Evolutionary conservation across 805 yeast genomes (phyloP).

Genomic region (Ogataea pignaliae): DNA sequence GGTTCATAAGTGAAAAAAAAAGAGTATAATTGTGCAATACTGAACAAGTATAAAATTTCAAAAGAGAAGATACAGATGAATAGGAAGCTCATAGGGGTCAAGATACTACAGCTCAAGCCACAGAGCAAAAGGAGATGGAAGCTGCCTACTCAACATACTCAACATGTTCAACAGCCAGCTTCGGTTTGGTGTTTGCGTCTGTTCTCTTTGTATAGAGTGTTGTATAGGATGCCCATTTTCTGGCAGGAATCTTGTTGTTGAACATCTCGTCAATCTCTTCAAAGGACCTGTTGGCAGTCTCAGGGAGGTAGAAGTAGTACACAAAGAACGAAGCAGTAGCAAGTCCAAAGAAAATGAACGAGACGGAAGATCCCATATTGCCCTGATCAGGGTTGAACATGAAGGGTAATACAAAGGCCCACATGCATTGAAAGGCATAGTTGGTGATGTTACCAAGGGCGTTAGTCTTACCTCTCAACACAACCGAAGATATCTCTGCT

Average conservation of each 20-base stretch:
- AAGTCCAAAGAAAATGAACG: constrained; percentile 41
- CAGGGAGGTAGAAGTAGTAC: constrained; percentile 53
- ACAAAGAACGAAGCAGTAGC: constrained; percentile 32
- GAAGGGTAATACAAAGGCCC: constrained; percentile 40
- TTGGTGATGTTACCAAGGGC: constrained; percentile 31
- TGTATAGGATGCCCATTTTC: constrained; percentile 26
- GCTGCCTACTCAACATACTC: no score
- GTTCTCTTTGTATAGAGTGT: no score
- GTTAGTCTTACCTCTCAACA: constrained; percentile 37
- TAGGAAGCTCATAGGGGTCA: no score
- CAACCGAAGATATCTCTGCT: constrained; percentile 37
- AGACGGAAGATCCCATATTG: constrained; percentile 46
- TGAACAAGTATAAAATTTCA: no score
- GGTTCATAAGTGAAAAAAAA: no score
- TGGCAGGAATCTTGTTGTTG: constrained; percentile 27
- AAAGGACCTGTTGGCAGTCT: constrained; percentile 52
- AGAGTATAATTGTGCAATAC: no score
- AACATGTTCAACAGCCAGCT: no score
- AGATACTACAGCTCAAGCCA: no score
- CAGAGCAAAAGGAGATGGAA: no score
- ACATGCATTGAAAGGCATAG: no score
- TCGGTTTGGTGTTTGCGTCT: no score
- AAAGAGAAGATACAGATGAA: no score
- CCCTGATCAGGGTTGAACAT: constrained; percentile 45
- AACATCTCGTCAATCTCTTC: constrained; percentile 59